Percentiles rank a stretch among this genome's conserved stretches.
These are phyloP conservation scores for Teratosphaeria viscida DNA, from an alignment of 2,329 filamentous ascomycete species.

Conservation along the genomic window DNA sequence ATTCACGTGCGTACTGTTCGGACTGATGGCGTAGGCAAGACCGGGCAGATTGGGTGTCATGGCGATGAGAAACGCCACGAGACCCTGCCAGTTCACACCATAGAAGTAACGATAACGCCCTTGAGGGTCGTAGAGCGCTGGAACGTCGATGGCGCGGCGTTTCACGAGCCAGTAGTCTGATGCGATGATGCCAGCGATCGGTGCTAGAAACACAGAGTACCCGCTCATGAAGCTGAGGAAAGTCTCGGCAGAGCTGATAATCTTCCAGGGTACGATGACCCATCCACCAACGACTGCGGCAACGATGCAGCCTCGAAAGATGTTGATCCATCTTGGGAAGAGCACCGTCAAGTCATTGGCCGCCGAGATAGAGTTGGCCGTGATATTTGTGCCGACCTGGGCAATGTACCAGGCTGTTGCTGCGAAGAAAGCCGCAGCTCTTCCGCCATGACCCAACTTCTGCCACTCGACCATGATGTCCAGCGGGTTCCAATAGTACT, in stretches of 20 bases:
- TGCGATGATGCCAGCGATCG: constrained; percentile 45
- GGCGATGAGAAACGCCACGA: neutral
- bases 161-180: constrained; percentile 50
- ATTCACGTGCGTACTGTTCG: neutral
- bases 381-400: constrained; percentile 5
- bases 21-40: neutral
- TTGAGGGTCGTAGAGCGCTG: constrained; percentile 40
- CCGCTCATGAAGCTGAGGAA: constrained; percentile 26
- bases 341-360: constrained; percentile 5
- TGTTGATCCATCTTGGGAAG: constrained; percentile 4
- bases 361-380: constrained; percentile 5
- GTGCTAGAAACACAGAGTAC: constrained; percentile 53
- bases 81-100: constrained; percentile 33
- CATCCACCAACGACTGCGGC: constrained; percentile 4
- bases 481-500: constrained; percentile 26
- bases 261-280: constrained; percentile 8
- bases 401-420: constrained; percentile 42
- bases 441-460: constrained; percentile 9
- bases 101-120: constrained; percentile 1
- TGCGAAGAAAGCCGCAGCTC: constrained; percentile 10
- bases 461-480: constrained; percentile 27
- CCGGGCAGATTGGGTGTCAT: constrained; percentile 1
- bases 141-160: constrained; percentile 29
- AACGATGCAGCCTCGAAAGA: constrained; percentile 3
- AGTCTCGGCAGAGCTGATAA: constrained; percentile 3